Conservation (phyloP, 1,139 yeast species). For the Kodamaea arcana region DNA sequence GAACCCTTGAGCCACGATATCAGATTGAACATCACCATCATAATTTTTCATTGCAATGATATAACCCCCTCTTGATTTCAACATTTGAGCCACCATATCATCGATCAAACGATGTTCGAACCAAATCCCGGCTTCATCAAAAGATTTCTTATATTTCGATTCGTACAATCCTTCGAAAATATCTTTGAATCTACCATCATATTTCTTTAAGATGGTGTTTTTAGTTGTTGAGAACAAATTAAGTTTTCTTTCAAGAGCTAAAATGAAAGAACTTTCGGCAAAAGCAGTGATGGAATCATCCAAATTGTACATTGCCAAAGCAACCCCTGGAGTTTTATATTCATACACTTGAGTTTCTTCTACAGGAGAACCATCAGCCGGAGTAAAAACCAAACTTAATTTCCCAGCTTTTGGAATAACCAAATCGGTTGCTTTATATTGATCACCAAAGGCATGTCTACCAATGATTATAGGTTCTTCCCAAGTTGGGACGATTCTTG, state of each 20-base stretch:
- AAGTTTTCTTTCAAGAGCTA: constrained; percentile 63
- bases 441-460: constrained; percentile 85
- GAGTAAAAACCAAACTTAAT: constrained; percentile 61
- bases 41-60: constrained; percentile 81
- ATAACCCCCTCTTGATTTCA: constrained; percentile 79
- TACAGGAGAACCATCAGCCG: constrained; percentile 51
- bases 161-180: constrained; percentile 68
- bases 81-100: constrained; percentile 88
- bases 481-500: constrained; percentile 76
- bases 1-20: constrained; percentile 83
- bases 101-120: constrained; percentile 81
- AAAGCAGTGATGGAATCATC: constrained; percentile 75
- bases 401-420: constrained; percentile 67
- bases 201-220: constrained; percentile 76
- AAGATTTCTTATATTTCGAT: constrained; percentile 49
- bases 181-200: constrained; percentile 80
- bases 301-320: constrained; percentile 78
- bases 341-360: constrained; percentile 52
- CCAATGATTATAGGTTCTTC: constrained; percentile 80
- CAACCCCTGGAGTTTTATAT: constrained; percentile 67
- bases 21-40: constrained; percentile 85
- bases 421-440: constrained; percentile 76
- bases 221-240: constrained; percentile 72
- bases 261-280: constrained; percentile 73
- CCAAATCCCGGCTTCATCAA: constrained; percentile 66